Base-by-base conservation (phyloP, 2,329 filamentous ascomycete species). In the Fusarium sororula region DNA sequence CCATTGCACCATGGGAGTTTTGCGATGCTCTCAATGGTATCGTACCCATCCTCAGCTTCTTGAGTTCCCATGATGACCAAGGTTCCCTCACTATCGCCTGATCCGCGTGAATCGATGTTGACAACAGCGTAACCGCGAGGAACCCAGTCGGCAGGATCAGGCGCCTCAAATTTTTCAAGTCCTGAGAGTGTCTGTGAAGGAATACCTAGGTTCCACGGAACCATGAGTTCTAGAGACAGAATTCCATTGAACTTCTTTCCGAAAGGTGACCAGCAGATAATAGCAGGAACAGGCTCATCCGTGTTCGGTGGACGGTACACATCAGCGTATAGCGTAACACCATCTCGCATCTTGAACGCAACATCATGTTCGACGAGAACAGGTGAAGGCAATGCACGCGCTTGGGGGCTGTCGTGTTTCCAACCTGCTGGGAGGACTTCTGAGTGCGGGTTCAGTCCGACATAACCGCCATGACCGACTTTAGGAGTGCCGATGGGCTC, bases 181-280 rank as follows among this genome's bases (percentile, higher is more conserved):
- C 66, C 66, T 13, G 66, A 68, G 0, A 68, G 18, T 0, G 66
- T 68, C 7, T 68, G 41, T 0, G 66, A 12, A 0, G 64, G 64
- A 8, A 68, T 68, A 0, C 66, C 66, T 0, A 68, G 9, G 1
- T 68, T 68, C 66, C 66, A 68, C 0, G 66, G 64, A 1, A 68
- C 64, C 66, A 68, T 68, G 1, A 68, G 63, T 0, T 61, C 56
- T 15, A 68, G 9, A 0, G 66, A 68, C 11, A 68, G 18, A 13
- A 68, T 41, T 1, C 66, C 66, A 3, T 68, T 68, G 26, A 68
- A 68, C 20, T 68, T 68, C 14, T 68, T 68, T 9, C 66, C 66
- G 2, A 68, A 68, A 15, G 66, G 66, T 0, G 66, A 68, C 66
- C 66, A 68, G 37, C 66, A 68, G 2, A 68, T 39, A 6, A 68